Evolutionary conservation across 345 rosid genomes (phyloP), one percentile per base, ranked within the genome.

Genomic region (Eucalyptus viminalis): DNA sequence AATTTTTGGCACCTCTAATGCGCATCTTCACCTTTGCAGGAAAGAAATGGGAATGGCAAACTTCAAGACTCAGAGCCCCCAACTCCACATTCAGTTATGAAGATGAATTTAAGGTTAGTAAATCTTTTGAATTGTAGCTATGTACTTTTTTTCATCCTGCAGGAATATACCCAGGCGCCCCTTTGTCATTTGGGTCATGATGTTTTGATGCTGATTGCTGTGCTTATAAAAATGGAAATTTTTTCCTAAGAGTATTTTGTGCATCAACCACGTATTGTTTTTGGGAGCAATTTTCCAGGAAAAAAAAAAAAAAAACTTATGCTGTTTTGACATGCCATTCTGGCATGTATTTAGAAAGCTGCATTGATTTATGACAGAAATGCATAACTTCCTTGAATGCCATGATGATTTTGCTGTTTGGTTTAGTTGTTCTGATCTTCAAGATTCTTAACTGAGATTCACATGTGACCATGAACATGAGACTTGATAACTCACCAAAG

Each of bases 41-140:
- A 97, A 87, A 95, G 94, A 93, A 95, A 95, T 92, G 98, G 95
- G 86, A 98, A 97, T 90, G 90, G 90, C 86, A 98, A 95, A 93
- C 91, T 93, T 92, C 98, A 94, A 91, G 99, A 97, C 90, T 95
- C 99, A 13, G 99, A 97, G 96, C 99, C 99, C 90, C 96, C 95
- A 89, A 98, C 99, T 91, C 99, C 99, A 87, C 95, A 91, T 92
- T 96, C 99, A 86, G 96, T 92, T 89, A 90, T 95, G 90, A 98
- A 95, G 93, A 95, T 96, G 96, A 92, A 95, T 90, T 88, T 93
- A 91, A 97, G 99, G 99, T 98, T 87, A 92, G 94, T 91, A 19
- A 21, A 72, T 45, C 86, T 65, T 85, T 87, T 49, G 8, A 40
- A 76, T 47, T 54, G 89, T 80, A 47, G 60, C 45, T 86, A 44